These are phyloP conservation scores for Cetraspora pellucida DNA, from an alignment of 192 early-diverging fungal species.

Conservation along the genomic window DNA sequence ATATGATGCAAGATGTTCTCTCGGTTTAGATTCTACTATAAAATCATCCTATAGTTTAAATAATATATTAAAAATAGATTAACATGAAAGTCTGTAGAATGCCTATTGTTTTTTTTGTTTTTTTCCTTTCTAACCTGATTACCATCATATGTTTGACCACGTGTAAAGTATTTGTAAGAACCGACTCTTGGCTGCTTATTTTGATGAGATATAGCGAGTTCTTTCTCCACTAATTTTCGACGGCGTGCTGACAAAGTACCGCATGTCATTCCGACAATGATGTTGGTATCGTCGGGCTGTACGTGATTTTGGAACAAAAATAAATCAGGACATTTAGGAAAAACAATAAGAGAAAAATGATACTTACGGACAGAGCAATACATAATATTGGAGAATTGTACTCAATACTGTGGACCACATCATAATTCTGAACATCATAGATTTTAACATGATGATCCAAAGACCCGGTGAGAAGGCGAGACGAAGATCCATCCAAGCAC, in stretches of 20 bases:
- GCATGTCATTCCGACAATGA: constrained; percentile 91
- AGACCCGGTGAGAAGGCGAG: constrained; percentile 83
- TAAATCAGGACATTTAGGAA: constrained; percentile 2
- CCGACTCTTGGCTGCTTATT: constrained; percentile 49
- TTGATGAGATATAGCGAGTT: constrained; percentile 12
- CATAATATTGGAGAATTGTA: constrained; percentile 91
- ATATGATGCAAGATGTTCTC: constrained; percentile 70
- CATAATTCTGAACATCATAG: constrained; percentile 84
- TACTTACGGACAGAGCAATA: constrained; percentile 80
- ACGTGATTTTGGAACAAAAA: constrained; percentile 10
- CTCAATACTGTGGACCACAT: constrained; percentile 83
- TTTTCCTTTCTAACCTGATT: constrained; percentile 29
- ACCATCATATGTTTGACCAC: constrained; percentile 59
- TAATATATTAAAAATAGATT: background rate
- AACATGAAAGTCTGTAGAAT: background rate
- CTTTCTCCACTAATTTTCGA: constrained; percentile 53
- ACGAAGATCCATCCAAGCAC: constrained; percentile 75
- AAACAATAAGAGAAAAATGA: background rate
- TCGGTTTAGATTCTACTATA: constrained; percentile 68
- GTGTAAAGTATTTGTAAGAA: constrained; percentile 71
- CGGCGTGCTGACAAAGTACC: constrained; percentile 87
- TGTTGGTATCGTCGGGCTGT: constrained; percentile 81
- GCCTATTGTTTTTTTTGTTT: background rate
- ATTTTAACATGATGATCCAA: constrained; percentile 97
- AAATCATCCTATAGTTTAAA: constrained; percentile 62